Evolutionary conservation across 352 stramenopile genomes (phyloP).

Genomic region (Phytophthora brassicae): DNA sequence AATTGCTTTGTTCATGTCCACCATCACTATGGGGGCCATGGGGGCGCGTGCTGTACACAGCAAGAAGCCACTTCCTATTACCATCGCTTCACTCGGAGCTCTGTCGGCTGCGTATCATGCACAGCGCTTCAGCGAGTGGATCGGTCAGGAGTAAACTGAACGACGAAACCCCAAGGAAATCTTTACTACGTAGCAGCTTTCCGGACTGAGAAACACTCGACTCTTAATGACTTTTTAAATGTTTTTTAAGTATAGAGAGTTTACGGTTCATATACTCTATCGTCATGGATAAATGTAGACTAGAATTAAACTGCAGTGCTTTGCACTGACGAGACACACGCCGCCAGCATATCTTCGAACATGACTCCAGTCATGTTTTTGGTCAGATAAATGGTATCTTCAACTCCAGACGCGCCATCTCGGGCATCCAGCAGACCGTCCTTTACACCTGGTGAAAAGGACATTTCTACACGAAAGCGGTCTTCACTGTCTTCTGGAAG

Average conservation of each 20-base stretch:
- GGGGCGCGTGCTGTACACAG: conserved; percentile 75
- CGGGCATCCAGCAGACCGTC: conserved; percentile 33
- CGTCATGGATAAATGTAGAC: conserved; percentile 11
- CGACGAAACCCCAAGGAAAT: background rate
- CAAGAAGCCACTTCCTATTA: conserved; percentile 72
- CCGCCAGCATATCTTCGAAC: conserved; percentile 88
- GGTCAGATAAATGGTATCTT: conserved; percentile 82
- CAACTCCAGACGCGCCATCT: conserved; percentile 33
- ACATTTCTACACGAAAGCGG: conserved; percentile 86
- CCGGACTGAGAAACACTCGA: too few relatives aligned
- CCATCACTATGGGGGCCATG: conserved; percentile 88
- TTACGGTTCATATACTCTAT: conserved; percentile 19
- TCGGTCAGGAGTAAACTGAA: conserved; percentile 73
- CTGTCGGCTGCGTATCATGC: conserved; percentile 83
- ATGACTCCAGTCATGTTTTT: conserved; percentile 87
- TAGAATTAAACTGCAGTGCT: conserved; percentile 28
- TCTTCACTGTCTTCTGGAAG: conserved; percentile 82
- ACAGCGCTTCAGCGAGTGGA: conserved; percentile 81
- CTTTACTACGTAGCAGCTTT: background rate
- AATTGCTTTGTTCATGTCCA: conserved; percentile 75
- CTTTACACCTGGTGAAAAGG: conserved; percentile 75
- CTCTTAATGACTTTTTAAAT: conserved; percentile 4
- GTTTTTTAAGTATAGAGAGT: background rate
- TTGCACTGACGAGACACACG: conserved; percentile 80
- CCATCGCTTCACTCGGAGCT: conserved; percentile 71